These are phyloP conservation scores for Solanum etuberosum DNA, from an alignment of 257 asterid genomes.

Conservation along the genomic window DNA sequence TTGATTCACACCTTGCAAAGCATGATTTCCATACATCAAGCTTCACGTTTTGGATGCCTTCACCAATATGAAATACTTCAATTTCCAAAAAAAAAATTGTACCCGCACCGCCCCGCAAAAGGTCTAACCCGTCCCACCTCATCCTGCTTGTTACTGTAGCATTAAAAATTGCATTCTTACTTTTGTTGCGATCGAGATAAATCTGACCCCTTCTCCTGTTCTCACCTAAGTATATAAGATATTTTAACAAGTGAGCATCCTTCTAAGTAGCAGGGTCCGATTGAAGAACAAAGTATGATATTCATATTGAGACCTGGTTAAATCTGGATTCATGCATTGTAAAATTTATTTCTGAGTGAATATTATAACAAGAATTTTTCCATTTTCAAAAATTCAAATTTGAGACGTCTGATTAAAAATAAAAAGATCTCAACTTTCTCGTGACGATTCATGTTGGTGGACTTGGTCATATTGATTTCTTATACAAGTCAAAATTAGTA, in stretches of 20 bases:
- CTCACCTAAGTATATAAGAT: background rate
- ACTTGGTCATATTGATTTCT: background rate
- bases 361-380: accelerated
- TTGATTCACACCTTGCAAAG: background rate
- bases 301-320: too few species aligned
- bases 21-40: too few species aligned
- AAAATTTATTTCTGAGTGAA: background rate
- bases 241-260: too few species aligned
- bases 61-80: too few species aligned
- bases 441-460: background rate
- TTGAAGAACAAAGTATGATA: too few species aligned
- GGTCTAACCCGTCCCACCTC: too few species aligned
- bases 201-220: too few species aligned
- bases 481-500: background rate
- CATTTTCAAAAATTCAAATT: accelerated
- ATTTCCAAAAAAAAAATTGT: too few species aligned
- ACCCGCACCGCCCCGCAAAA: too few species aligned
- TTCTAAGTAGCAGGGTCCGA: too few species aligned
- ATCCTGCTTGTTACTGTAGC: too few species aligned
- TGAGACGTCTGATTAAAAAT: background rate
- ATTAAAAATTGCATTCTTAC: background rate
- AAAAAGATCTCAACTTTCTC: background rate
- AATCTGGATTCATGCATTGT: background rate
- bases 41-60: too few species aligned
- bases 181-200: accelerated